Conservation (phyloP, 805 yeast genomes). For the Ogataea ramenticola region DNA sequence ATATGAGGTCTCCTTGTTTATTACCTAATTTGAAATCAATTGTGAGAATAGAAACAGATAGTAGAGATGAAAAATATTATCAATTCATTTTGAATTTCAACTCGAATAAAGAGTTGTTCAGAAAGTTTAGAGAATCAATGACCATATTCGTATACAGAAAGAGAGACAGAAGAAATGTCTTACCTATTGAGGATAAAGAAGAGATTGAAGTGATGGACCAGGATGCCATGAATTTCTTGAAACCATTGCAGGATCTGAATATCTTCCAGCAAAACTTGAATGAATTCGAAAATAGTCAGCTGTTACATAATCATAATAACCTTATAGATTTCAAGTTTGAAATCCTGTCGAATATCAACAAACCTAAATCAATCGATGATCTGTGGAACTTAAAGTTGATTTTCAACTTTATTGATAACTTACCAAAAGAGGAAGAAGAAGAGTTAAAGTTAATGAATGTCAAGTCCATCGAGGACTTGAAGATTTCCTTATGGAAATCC, state of each 20-base stretch:
- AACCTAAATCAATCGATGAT: slow-evolving; percentile 42
- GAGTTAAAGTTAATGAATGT: slow-evolving; percentile 38
- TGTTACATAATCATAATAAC: slow-evolving; percentile 26
- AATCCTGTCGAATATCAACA: slow-evolving; percentile 32
- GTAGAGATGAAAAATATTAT: slow-evolving; percentile 44
- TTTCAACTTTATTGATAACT: slow-evolving; percentile 51
- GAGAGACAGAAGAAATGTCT: slow-evolving; percentile 7
- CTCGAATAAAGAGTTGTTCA: slow-evolving; percentile 25
- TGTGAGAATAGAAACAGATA: slow-evolving; percentile 35
- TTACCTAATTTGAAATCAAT: slow-evolving; percentile 55
- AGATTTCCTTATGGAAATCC: slow-evolving; percentile 32
- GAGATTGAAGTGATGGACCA: neutral
- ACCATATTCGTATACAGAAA: slow-evolving; percentile 47
- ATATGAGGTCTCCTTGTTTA: slow-evolving; percentile 54
- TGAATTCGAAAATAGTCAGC: slow-evolving; percentile 11
- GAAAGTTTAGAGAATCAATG: slow-evolving; percentile 34
- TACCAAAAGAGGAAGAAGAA: slow-evolving; percentile 12
- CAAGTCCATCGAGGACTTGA: slow-evolving; percentile 47
- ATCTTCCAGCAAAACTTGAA: slow-evolving; percentile 14
- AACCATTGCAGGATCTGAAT: slow-evolving; percentile 10
- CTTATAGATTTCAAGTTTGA: slow-evolving; percentile 52
- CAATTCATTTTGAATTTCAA: slow-evolving; percentile 34
- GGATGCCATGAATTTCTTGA: slow-evolving; percentile 1
- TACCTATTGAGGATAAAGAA: neutral
- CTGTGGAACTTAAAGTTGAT: slow-evolving; percentile 57